Base-by-base conservation (phyloP, 352 stramenopile genomes). In the Phytophthora brassicae region DNA sequence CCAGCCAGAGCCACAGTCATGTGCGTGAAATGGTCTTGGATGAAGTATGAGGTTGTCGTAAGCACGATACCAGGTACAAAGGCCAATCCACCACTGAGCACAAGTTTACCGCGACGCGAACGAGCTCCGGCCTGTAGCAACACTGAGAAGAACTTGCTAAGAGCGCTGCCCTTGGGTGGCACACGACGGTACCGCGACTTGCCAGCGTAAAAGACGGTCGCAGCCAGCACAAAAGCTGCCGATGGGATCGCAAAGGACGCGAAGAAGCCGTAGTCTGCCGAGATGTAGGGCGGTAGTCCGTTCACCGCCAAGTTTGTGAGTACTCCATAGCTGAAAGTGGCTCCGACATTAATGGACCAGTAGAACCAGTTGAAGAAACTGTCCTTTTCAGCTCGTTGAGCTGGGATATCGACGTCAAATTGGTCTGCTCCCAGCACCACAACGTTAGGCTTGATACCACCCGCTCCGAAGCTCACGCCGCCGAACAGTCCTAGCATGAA, bases 361-460 rank as follows among this genome's bases (percentile, higher is more conserved):
- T 98, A 98, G 70, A 98, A 98, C 83, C 84, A 97, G 60, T 96
- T 96, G 75, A 97, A 97, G 66, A 97, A 97, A 35, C 81, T 91
- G 61, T 92, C 87, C 52, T 95, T 92, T 69, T 94, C 85, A 0
- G 57, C 56, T 3, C 81, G 79, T 67, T 95, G 82, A 6, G 69
- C 70, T 0, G 82, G 84, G 24, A 92, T 80, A 20, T 75, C 58
- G 4, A 92, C 62, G 67, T 95, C 77, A 53, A 95, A 95, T 53
- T 95, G 87, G 39, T 95, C 87, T 0, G 87, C 82, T 23, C 82
- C 82, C 11, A 92, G 72, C 41, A 90, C 81, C 8, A 90, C 81
- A 19, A 92, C 82, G 39, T 89, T 90, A 8, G 82, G 81, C 24
- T 92, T 92, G 57, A 92, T 92, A 24, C 82, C 82, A 43, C 82